A percentile compares a stretch with the other conserved stretches of the same genome.
Conservation (phyloP, 345 rosid genomes). For the Litchi chinensis region DNA sequence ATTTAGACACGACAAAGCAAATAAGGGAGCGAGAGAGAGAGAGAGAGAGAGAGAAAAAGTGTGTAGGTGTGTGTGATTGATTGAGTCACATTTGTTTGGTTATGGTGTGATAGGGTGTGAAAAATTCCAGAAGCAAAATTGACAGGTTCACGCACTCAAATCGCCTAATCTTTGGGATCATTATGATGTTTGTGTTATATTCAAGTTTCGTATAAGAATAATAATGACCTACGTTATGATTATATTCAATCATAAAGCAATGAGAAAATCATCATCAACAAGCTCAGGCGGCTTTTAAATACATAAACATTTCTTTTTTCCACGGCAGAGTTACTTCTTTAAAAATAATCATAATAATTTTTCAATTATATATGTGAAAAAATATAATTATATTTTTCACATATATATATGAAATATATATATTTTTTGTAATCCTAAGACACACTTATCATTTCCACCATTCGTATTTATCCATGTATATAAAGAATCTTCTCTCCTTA, state of each 20-base stretch:
- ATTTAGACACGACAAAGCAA: not conserved
- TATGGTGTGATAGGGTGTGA: not conserved
- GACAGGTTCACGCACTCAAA: constrained; percentile 12
- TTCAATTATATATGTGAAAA: too few species aligned
- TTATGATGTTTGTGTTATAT: not conserved
- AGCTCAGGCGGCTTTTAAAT: too few species aligned
- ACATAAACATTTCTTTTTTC: too few species aligned
- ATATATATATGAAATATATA: too few species aligned
- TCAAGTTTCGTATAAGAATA: not conserved
- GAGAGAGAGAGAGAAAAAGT: not conserved
- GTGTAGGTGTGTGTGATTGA: not conserved
- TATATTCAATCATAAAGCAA: not conserved
- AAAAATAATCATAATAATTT: too few species aligned
- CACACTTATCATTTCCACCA: too few species aligned
- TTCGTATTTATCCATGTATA: too few species aligned
- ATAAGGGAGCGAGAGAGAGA: not conserved
- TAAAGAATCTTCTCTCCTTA: too few species aligned
- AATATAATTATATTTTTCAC: too few species aligned
- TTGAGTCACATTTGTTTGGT: not conserved
- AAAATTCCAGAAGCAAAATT: not conserved
- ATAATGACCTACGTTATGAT: not conserved
- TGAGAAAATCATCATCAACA: too few species aligned
- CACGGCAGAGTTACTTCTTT: too few species aligned
- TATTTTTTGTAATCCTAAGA: too few species aligned
- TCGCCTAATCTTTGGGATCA: not conserved